A percentile compares a stretch with the other conserved stretches of the same genome.
Evolutionary conservation across 2,329 filamentous ascomycete species (phyloP).

Genomic region (Monilinia fructicola): DNA sequence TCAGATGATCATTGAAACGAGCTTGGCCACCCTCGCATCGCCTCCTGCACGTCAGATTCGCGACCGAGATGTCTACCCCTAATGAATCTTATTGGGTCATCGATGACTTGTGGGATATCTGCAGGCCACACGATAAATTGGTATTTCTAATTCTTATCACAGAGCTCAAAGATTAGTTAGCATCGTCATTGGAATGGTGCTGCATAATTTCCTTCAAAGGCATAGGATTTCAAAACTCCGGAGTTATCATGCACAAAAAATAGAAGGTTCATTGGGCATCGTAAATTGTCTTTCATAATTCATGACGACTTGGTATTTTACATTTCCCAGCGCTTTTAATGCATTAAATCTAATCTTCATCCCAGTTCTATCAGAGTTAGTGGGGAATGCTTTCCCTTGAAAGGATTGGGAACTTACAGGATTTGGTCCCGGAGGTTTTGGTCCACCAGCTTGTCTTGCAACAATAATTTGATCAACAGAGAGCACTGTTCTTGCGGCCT

Average conservation of each 20-base stretch:
- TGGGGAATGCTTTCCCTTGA: neutral
- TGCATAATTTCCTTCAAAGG: neutral
- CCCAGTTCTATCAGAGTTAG: constrained; percentile 41
- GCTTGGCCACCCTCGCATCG: constrained; percentile 9
- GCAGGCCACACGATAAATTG: neutral
- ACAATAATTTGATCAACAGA: constrained; percentile 99
- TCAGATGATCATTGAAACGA: constrained; percentile 20
- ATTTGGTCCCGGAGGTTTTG: constrained; percentile 94
- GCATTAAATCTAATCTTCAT: constrained; percentile 41
- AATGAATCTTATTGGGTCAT: neutral
- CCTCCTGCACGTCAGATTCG: constrained; percentile 14
- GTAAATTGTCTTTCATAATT: constrained; percentile 25
- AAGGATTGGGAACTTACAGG: constrained; percentile 47
- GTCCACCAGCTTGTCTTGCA: constrained; percentile 91
- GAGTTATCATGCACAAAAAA: neutral
- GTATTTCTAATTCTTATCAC: neutral
- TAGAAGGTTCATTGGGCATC: constrained; percentile 1
- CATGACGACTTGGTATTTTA: constrained; percentile 36
- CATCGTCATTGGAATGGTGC: neutral
- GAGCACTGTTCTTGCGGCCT: constrained; percentile 88
- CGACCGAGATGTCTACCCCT: neutral
- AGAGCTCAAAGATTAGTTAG: neutral
- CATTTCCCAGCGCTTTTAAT: constrained; percentile 34
- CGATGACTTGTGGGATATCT: neutral
- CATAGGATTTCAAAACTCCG: neutral